Percentiles rank a stretch among this genome's conserved stretches.
Conservation (phyloP, 257 asterid genomes). For the Fraxinus americana region DNA sequence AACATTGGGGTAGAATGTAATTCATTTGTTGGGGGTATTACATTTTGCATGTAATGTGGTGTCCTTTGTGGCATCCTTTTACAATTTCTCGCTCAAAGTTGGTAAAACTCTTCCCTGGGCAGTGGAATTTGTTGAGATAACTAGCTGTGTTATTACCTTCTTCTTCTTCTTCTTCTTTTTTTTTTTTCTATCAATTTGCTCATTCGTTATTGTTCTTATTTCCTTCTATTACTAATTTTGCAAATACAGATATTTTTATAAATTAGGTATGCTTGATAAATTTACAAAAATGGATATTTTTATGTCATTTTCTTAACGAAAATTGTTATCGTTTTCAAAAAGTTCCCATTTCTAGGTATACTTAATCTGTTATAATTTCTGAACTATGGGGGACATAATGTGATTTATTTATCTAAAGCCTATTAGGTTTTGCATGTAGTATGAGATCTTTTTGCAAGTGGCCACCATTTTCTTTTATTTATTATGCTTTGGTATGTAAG, state of each 20-base stretch:
- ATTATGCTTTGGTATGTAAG: background rate
- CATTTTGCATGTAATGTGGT: background rate
- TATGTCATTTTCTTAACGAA: background rate
- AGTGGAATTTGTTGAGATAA: background rate
- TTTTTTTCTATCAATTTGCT: background rate
- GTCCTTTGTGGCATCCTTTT: background rate
- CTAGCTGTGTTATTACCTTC: background rate
- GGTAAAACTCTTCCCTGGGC: background rate
- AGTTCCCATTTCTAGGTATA: background rate
- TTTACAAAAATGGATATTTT: background rate
- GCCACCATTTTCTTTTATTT: background rate
- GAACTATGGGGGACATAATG: background rate
- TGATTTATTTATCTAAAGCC: background rate
- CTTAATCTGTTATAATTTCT: background rate
- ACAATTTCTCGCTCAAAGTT: background rate
- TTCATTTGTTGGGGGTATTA: background rate
- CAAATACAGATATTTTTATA: background rate
- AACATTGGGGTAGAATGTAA: background rate
- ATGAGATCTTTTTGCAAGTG: background rate
- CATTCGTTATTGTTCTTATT: background rate
- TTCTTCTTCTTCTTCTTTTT: too few species aligned
- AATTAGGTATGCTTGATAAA: background rate
- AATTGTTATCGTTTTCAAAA: background rate
- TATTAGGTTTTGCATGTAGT: background rate
- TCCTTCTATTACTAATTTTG: background rate